phyloP scores from a whole-genome alignment of 257 asterid species.

The Solanum virginianum region DNA sequence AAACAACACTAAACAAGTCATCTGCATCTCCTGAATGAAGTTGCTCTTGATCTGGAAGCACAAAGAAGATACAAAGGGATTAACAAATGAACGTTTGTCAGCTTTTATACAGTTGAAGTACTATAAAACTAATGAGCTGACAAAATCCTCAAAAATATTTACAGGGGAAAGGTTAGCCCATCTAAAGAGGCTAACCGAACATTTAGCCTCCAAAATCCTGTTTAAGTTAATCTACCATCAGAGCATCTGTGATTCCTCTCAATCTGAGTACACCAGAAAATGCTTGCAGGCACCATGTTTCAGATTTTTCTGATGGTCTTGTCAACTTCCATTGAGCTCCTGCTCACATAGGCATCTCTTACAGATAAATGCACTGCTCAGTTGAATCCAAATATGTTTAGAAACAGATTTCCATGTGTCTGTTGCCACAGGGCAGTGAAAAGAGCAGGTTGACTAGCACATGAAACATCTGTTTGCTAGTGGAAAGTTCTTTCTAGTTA shows the following conservation, averaged over 20 bases:
- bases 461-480: not conserved
- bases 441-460: not conserved
- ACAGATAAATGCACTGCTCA: not conserved
- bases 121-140: too few relatives aligned
- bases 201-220: not conserved
- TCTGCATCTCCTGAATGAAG: not conserved
- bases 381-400: not conserved
- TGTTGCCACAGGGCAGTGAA: not conserved
- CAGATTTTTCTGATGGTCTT: not conserved
- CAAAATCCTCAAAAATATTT: not conserved
- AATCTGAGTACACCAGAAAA: not conserved
- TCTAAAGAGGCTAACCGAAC: not conserved
- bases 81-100: not conserved
- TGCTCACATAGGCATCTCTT: not conserved
- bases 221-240: not conserved
- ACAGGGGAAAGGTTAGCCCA: not conserved
- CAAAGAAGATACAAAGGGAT: not conserved
- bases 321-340: not conserved
- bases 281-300: not conserved
- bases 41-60: not conserved
- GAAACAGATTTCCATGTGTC: not conserved
- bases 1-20: not conserved
- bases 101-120: not conserved
- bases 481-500: not conserved
- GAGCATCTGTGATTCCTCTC: not conserved